phyloP scores from a whole-genome alignment of 345 rosid species.

The Anastatica hierochuntica region DNA sequence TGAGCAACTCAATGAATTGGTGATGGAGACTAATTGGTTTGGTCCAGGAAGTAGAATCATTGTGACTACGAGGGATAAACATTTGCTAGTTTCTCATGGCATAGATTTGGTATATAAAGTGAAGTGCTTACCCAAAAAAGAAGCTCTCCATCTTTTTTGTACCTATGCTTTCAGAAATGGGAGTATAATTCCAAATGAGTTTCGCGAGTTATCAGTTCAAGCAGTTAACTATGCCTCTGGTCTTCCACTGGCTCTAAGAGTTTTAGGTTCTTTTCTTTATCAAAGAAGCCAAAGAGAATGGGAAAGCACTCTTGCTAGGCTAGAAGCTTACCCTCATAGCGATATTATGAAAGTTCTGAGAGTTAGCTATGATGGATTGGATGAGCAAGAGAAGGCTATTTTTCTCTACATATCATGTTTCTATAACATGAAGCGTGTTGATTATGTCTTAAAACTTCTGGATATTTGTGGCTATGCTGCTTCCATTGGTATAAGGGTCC shows the following conservation, averaged over 20 bases:
- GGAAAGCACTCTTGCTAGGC: slow-evolving; percentile 25
- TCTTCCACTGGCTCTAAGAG: slow-evolving; percentile 35
- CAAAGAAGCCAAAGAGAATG: slow-evolving; percentile 10
- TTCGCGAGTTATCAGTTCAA: slow-evolving; percentile 3
- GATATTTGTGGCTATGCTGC: slow-evolving; percentile 22
- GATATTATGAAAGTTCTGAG: slow-evolving; percentile 23
- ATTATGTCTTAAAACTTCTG: slow-evolving; percentile 19
- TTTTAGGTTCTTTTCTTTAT: slow-evolving; percentile 27
- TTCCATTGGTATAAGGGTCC: slow-evolving; percentile 21
- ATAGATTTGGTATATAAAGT: slow-evolving; percentile 14
- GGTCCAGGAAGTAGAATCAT: slow-evolving; percentile 2
- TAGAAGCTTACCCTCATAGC: slow-evolving; percentile 14
- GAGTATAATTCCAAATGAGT: slow-evolving; percentile 3
- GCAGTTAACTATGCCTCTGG: slow-evolving; percentile 28
- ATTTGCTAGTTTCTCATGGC: slow-evolving; percentile 18
- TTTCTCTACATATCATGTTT: slow-evolving; percentile 35
- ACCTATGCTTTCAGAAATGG: slow-evolving; percentile 12
- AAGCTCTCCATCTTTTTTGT: slow-evolving; percentile 26
- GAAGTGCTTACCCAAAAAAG: slow-evolving; percentile 1
- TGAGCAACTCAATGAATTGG: slow-evolving; percentile 16
- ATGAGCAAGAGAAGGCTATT: slow-evolving; percentile 21
- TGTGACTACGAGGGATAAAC: slow-evolving; percentile 22
- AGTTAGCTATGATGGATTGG: slow-evolving; percentile 33
- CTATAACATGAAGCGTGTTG: slow-evolving; percentile 4
- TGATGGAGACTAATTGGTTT: slow-evolving; percentile 11